Percentiles rank a stretch among this genome's conserved stretches.
These are phyloP conservation scores for Irpex sp. DNA, from an alignment of 1,284 basidiomycete species.

Conservation along the genomic window DNA sequence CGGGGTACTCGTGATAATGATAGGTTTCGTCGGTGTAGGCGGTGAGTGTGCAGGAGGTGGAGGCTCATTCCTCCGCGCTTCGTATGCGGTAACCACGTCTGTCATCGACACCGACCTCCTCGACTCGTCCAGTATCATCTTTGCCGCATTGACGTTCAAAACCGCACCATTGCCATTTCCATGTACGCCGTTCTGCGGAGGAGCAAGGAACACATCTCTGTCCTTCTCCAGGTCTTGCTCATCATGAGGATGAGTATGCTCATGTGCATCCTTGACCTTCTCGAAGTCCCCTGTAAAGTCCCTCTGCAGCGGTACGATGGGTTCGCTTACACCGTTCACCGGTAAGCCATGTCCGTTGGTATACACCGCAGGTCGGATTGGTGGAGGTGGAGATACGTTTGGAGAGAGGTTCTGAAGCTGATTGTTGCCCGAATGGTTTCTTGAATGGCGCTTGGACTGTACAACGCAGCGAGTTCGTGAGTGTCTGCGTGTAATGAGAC, in stretches of 20 bases:
- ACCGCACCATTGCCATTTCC: too few relatives aligned
- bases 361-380: slow-evolving; percentile 13
- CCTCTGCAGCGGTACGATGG: slow-evolving; percentile 14
- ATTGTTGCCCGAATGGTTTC: slow-evolving; percentile 37
- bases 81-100: slow-evolving; percentile 3
- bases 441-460: slow-evolving; percentile 70
- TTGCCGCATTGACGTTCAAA: neutral
- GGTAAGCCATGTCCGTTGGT: neutral
- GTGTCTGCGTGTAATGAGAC: slow-evolving; percentile 7
- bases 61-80: neutral
- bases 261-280: slow-evolving; percentile 9
- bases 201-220: neutral
- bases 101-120: slow-evolving; percentile 10
- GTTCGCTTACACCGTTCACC: slow-evolving; percentile 20
- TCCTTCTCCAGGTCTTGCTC: neutral
- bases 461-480: neutral
- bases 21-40: neutral
- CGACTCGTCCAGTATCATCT: slow-evolving; percentile 4
- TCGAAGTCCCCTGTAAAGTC: slow-evolving; percentile 15
- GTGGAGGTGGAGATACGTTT: slow-evolving; percentile 24
- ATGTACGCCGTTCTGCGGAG: neutral
- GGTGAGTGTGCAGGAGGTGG: neutral
- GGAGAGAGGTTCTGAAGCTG: slow-evolving; percentile 24
- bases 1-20: slow-evolving; percentile 2
- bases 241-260: neutral